Base-by-base conservation (phyloP, 129 eudicot species). In the Escallonia rubra region DNA sequence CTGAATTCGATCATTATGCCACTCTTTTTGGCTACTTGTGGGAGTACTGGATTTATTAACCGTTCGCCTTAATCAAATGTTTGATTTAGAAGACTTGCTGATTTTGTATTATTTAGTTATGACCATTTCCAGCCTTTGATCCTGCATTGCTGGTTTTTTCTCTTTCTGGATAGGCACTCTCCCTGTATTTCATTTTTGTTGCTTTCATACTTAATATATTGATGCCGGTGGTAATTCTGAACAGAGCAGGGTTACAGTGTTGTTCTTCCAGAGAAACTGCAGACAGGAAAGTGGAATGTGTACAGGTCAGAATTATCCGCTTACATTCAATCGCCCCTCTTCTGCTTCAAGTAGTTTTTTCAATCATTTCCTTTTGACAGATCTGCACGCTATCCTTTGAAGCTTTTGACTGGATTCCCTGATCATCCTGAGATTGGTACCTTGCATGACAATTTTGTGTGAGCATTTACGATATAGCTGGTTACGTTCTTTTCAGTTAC, bases 381-480 rank as follows among this genome's bases (percentile, higher is more conserved):
- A 81, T 94, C 99, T 59, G 84, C 79, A 8, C 86, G 66, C 51
- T 87, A 93, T 38, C 99, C 99, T 10, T 67, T 90, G 82, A 83
- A 81, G 83, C 96, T 94, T 44, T 76, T 94, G 56, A 73, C 66
- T 61, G 71, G 95, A 70, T 89, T 86, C 64, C 87, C 88, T 11
- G 79, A 81, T 56, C 94, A 90, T 79, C 96, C 99, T 57, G 93
- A 82, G 34, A 90, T 94, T 57, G 78, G 81, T 58, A 89, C 99
- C 74, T 85, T 94, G 85, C 99, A 94, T 78, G 97, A 94, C 57
- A 90, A 79, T 71, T 94, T 94, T 78, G 85, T 80, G 99, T 94
- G 77, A 87, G 99, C 45, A 64, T 78, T 58, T 41, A 38, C 43
- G 41, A 56, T 14, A 7, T 56, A 10, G 40, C 45, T 64, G 57